Percentiles rank a stretch among this genome's conserved stretches.
Evolutionary conservation across 176 grass and related monocot genomes (phyloP).

Genomic region (Poa annua): DNA sequence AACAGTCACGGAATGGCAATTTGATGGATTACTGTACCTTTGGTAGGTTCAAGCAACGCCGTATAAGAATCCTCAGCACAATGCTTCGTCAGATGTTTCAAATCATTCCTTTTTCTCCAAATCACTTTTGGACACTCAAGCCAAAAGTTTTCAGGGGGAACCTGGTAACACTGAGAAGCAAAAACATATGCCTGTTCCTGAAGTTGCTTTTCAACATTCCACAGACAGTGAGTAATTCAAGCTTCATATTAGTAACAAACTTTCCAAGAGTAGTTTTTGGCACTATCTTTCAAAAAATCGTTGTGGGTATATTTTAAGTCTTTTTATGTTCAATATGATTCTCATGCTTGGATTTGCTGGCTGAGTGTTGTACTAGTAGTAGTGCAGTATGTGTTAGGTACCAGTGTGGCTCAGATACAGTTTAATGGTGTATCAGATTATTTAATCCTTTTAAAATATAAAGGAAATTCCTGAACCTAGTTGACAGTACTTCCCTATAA

Average conservation of each 20-base stretch:
- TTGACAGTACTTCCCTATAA: slow-evolving; percentile 4
- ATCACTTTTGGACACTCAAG: slow-evolving; percentile 64
- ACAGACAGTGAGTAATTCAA: slow-evolving; percentile 62
- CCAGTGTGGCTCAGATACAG: neutral
- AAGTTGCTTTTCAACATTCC: slow-evolving; percentile 60
- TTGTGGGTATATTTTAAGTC: neutral
- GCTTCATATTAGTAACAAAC: slow-evolving; percentile 15
- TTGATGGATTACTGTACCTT: slow-evolving; percentile 43
- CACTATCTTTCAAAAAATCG: neutral
- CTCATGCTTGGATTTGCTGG: neutral
- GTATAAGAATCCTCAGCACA: slow-evolving; percentile 68
- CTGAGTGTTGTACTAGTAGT: neutral
- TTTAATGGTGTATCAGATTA: slow-evolving; percentile 4
- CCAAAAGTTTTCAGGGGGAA: slow-evolving; percentile 55
- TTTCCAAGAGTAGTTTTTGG: slow-evolving; percentile 5
- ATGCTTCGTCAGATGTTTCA: slow-evolving; percentile 43
- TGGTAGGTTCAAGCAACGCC: slow-evolving; percentile 49
- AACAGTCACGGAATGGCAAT: neutral
- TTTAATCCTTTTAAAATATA: neutral
- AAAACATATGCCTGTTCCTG: slow-evolving; percentile 68
- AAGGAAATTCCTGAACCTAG: neutral
- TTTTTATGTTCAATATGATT: slow-evolving; percentile 3
- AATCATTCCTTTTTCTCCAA: slow-evolving; percentile 36
- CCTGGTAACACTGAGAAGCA: slow-evolving; percentile 70
- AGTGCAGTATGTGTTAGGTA: neutral